Evolutionary conservation across 176 grass and related monocot species (phyloP).

Genomic region (Tillandsia leiboldiana): DNA sequence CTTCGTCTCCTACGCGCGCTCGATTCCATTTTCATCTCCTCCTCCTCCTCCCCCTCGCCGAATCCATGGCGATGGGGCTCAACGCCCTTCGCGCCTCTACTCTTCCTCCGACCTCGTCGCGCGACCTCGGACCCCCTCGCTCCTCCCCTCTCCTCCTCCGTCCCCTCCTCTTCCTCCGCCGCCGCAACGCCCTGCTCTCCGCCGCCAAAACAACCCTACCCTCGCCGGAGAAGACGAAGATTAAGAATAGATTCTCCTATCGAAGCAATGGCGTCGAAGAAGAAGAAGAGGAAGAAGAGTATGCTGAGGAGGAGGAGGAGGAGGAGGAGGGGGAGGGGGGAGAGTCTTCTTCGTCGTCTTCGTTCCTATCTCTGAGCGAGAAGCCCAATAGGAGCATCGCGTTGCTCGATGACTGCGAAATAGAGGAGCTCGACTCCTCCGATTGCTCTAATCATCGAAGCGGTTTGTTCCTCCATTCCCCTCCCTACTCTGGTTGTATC

Average conservation of each 20-base stretch:
- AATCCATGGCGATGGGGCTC: slow-evolving; percentile 39
- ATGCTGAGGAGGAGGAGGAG: slow-evolving; percentile 16
- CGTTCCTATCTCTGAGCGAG: slow-evolving; percentile 60
- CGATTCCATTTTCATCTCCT: background rate
- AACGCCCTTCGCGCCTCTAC: slow-evolving; percentile 34
- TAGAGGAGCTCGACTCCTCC: slow-evolving; percentile 53
- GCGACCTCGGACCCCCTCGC: background rate
- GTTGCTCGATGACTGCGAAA: slow-evolving; percentile 70
- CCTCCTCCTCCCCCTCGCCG: background rate
- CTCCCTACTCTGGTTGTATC: background rate
- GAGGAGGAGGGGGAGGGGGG: slow-evolving; percentile 28
- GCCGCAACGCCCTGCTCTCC: background rate
- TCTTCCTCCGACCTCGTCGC: slow-evolving; percentile 3
- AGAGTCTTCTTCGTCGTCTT: slow-evolving; percentile 14
- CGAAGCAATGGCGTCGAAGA: slow-evolving; percentile 9
- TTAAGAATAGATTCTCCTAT: background rate
- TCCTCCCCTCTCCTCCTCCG: background rate
- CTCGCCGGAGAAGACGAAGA: background rate
- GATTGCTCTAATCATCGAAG: slow-evolving; percentile 48
- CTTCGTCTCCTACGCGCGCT: background rate
- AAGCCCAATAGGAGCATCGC: slow-evolving; percentile 70
- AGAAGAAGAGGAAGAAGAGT: slow-evolving; percentile 10
- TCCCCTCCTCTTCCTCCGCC: background rate
- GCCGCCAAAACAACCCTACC: background rate
- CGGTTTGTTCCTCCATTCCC: slow-evolving; percentile 30